A percentile compares a stretch with the other conserved stretches of the same genome.
Conservation (phyloP, 352 stramenopile species). For the Pythium angustatum region DNA sequence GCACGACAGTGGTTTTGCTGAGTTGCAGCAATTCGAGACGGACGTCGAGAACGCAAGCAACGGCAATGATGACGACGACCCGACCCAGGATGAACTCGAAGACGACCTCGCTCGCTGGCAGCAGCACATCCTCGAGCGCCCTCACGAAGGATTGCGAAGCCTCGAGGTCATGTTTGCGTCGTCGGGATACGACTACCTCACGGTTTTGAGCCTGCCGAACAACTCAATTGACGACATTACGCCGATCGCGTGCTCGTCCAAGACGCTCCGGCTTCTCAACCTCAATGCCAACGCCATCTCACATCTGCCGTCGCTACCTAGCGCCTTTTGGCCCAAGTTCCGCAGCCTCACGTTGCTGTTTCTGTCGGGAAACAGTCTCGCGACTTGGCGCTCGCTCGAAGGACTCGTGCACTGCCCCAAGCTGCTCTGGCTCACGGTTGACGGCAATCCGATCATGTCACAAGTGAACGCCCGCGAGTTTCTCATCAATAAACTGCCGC, state of each 20-base stretch:
- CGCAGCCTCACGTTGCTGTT: conserved; percentile 52
- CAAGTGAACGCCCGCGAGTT: conserved; percentile 54
- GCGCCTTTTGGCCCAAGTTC: conserved; percentile 59
- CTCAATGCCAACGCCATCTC: conserved; percentile 53
- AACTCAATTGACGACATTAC: conserved; percentile 58
- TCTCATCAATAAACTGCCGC: conserved; percentile 69
- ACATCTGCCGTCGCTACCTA: conserved; percentile 33
- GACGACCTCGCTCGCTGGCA: conserved; percentile 42
- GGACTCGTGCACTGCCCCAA: conserved; percentile 42
- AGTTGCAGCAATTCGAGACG: conserved; percentile 3
- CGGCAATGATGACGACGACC: neutral
- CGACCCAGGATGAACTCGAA: conserved; percentile 13
- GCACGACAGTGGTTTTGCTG: neutral
- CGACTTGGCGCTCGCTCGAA: conserved; percentile 50
- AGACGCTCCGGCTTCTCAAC: conserved; percentile 62
- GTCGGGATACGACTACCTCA: conserved; percentile 46
- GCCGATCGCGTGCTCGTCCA: conserved; percentile 42
- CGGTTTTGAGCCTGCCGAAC: conserved; percentile 61
- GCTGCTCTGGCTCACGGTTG: conserved; percentile 59
- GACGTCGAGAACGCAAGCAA: conserved; percentile 1
- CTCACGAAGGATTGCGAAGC: conserved; percentile 33
- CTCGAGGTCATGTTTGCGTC: conserved; percentile 21
- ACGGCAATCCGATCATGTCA: conserved; percentile 64
- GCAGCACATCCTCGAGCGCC: conserved; percentile 55
- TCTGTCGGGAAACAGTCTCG: conserved; percentile 55